These are phyloP conservation scores for Prunus yedoensis DNA, from an alignment of 331 rosid species.

Conservation along the genomic window DNA sequence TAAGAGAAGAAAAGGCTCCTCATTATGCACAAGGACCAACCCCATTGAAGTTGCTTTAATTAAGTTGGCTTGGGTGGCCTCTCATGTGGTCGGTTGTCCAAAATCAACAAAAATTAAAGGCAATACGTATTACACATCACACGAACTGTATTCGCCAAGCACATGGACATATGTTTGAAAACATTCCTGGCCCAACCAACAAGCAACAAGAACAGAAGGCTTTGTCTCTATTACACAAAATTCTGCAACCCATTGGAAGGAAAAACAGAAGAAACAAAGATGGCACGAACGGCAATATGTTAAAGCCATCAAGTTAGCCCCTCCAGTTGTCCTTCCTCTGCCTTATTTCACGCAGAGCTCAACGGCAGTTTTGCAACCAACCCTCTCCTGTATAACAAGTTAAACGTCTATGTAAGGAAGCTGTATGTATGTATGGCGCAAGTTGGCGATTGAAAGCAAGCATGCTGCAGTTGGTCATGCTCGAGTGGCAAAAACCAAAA, in stretches of 20 bases:
- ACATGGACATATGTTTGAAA: background rate
- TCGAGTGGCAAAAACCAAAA: background rate
- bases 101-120: background rate
- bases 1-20: background rate
- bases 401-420: background rate
- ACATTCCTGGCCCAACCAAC: background rate
- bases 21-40: background rate
- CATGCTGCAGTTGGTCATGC: background rate
- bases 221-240: too few relatives aligned
- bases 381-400: slow-evolving; percentile 48
- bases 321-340: slow-evolving; percentile 73
- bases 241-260: background rate
- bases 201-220: background rate
- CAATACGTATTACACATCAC: background rate
- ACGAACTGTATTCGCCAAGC: background rate
- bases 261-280: background rate
- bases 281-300: background rate
- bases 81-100: background rate
- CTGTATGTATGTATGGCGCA: background rate
- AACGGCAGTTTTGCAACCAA: slow-evolving; percentile 56
- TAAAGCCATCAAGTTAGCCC: background rate
- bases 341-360: slow-evolving; percentile 68
- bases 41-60: background rate
- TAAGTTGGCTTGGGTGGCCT: background rate
- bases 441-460: background rate